A percentile compares a stretch with the other conserved stretches of the same genome.
These are phyloP conservation scores for Berkeleyomyces rouxiae DNA, from an alignment of 2,329 filamentous ascomycete genomes.

Conservation along the genomic window DNA sequence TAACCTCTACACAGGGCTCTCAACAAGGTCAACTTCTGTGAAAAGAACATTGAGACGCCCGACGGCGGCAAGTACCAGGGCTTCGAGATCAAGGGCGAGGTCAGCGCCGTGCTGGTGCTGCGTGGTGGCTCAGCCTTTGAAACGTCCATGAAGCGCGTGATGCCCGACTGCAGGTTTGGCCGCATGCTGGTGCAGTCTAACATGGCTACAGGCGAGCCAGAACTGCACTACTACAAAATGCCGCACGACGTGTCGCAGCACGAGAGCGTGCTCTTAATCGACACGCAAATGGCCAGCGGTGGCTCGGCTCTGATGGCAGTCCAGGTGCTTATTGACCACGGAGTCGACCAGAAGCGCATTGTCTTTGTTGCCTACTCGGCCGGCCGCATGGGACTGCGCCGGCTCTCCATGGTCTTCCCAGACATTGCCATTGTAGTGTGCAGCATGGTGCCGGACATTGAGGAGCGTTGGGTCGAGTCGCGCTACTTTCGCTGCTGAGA, in stretches of 20 bases:
- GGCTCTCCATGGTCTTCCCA: conserved; percentile 77
- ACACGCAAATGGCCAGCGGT: conserved; percentile 88
- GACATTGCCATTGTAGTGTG: conserved; percentile 75
- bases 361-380: conserved; percentile 89
- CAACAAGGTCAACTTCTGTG: conserved; percentile 57
- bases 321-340: conserved; percentile 86
- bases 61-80: conserved; percentile 54
- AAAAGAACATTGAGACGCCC: conserved; percentile 51
- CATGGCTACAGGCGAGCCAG: conserved; percentile 69
- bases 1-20: conserved; percentile 40
- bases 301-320: conserved; percentile 83
- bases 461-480: conserved; percentile 79
- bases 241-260: conserved; percentile 57
- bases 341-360: conserved; percentile 67
- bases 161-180: conserved; percentile 82
- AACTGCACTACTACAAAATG: conserved; percentile 76
- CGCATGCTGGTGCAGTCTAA: conserved; percentile 85
- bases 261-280: conserved; percentile 69
- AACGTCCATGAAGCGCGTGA: conserved; percentile 70
- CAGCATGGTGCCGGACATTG: conserved; percentile 62
- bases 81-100: conserved; percentile 50
- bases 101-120: conserved; percentile 75
- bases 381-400: conserved; percentile 65
- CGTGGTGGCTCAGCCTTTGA: conserved; percentile 82
- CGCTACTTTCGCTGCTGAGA: conserved; percentile 72